Evolutionary conservation across 2,329 filamentous ascomycete genomes (phyloP), one percentile per base, ranked within the genome.

Genomic region (Colletotrichum magnum): DNA sequence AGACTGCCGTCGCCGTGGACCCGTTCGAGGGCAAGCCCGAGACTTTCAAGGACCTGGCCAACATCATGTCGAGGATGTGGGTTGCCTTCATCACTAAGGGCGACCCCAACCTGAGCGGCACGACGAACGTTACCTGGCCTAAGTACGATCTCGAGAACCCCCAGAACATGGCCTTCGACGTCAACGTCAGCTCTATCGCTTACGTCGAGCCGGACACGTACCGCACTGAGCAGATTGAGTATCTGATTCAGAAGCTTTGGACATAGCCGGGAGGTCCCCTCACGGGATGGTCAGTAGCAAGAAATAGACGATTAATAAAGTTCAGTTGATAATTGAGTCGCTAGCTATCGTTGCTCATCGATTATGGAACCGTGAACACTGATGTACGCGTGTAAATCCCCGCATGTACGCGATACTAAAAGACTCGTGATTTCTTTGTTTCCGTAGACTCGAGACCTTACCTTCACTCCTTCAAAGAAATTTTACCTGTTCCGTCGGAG

Each of bases 31-130:
- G 78, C 57, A 78, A 81, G 73, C 81, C 85, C 1, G 74, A 81
- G 58, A 80, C 79, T 2, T 85, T 81, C 68, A 67, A 78, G 12
- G 72, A 74, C 63, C 76, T 89, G 24, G 82, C 85, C 16, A 75
- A 81, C 51, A 74, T 84, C 72, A 88, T 88, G 83, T 81, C 80
- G 54, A 77, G 79, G 58, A 84, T 84, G 80, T 88, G 87, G 87
- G 81, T 84, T 26, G 80, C 79, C 4, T 89, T 88, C 71, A 80
- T 87, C 58, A 77, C 82, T 57, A 79, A 78, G 52, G 74, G 81
- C 21, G 78, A 86, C 74, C 86, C 86, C 24, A 86, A 84, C 68
- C 39, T n/a, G 56, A 51, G 58, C 26, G 64, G 52, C 39, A 53
- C 21, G 21, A 58, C 57, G 24, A 41, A 54, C 26, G 53, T 53